Evolutionary conservation across 1,284 basidiomycete genomes (phyloP), one percentile per base, ranked within the genome.

Genomic region (Cystobasidium slooffiae): DNA sequence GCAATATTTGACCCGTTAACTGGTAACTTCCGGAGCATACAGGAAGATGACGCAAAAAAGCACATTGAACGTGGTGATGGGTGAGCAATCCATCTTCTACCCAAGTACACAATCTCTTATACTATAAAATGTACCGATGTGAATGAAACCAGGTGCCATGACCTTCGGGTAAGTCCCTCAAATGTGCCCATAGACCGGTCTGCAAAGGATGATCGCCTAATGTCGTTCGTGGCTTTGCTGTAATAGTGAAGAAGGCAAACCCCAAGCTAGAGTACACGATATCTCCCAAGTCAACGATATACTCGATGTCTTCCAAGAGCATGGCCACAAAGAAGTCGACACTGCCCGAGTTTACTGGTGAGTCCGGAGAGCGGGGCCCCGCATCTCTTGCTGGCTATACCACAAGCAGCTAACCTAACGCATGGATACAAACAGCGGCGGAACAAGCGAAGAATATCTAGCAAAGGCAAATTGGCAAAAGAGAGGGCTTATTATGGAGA

Each of bases 321-420:
- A 89, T 80, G 88, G 88, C 0, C 88, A 88, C 77, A 83, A 77
- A 46, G 86, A 87, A 80, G 73, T 79, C 58, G 88, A 89, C 79
- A 87, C 86, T 4, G 86, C 88, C 18, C 84, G 86, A 1, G 80
- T 82, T 16, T 89, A 89, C 78, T 75, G 66, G 66, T 59, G 24
- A 68, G 53, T 52, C 78, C 74, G 66, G 66, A 47, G 24, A 68
- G 53, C 39, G 22, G 43, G 10, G 31, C 47, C 4, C 31, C 56
- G 8, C 39, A 41, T 16, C n/a, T 12, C 46, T n/a, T 14, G 2
- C 12, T 49, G 46, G 46, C n/a, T 3, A 49, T 14, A 6, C 46
- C n/a, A 49, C 46, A 49, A 1, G 46, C n/a, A 20, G 51, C 51
- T 53, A 5, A 53, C 16, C 51, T 53, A 5, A 53, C 16, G 39